Base-by-base conservation (phyloP, 352 stramenopile species). In the Phytophthora idaei region DNA sequence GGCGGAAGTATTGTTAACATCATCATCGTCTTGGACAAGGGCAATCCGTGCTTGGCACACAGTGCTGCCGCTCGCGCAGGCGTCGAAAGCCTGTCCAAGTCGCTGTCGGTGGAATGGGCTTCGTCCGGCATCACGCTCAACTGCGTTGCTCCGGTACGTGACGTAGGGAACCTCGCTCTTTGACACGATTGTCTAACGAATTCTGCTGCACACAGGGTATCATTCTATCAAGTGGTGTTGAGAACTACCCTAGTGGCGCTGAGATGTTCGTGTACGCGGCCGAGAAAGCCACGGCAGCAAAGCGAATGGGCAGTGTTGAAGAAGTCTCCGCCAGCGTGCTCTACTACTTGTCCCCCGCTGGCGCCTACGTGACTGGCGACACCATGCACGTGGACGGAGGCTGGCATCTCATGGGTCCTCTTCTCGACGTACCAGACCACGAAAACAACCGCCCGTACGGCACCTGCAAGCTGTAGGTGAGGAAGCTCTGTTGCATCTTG, bases 1-100 rank as follows among this genome's bases (percentile, higher is more conserved):
- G 93, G 94, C 41, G 93, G 93, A 15, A 92, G 84, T 42, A 98
- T 98, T 64, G 94, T 98, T 31, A 98, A 98, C 77, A 98, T 98
- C 65, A 98, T 97, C 15, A 76, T 98, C 11, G 91, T 93, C 17
- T 96, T 97, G 76, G 80, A 93, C 36, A 98, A 98, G 69, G 95
- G 95, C 28, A 92, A 97, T 69, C 91, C 92, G 5, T 78, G 85
- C 28, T 94, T 98, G 80, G 81, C 81, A 5, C 92, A 98, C 71
- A 89, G 78, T 46, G 81, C 84, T 46, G 91, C 92, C 12, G 90
- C 92, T 36, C 81, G 94, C 31, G 93, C 92, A 15, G 93, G 80
- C 8, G 90, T 98, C 17, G 90, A 97, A 71, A 98, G 97, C 69
- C 83, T 98, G 72, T 90, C 76, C 57, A 97, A 97, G 64, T 97